Evolutionary conservation across 2,329 filamentous ascomycete genomes (phyloP), one percentile per base, ranked within the genome.

Genomic region (Cercospora beticola): DNA sequence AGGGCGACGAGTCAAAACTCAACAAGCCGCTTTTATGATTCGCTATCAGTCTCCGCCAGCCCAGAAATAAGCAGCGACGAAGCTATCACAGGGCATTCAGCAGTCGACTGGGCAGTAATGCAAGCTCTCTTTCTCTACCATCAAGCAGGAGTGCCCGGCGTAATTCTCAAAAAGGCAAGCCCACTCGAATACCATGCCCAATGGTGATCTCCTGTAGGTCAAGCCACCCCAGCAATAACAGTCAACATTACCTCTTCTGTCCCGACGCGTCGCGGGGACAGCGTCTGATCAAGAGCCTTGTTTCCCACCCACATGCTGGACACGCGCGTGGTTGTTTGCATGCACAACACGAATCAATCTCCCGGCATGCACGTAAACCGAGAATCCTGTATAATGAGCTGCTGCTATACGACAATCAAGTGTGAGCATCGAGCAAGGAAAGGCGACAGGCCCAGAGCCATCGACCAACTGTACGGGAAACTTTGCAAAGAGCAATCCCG

Each of bases 361-460:
- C 9, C 58, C 58, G 59, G 54, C 54, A 43, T 62, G 59, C 59
- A 62, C 33, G n/a, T 62, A 62, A 62, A 28, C 30, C 59, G 59
- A 49, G 40, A n/a, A 46, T 40, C 21, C 18, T 16, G 59, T 62
- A 30, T 62, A 23, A 62, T 62, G 56, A 33, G 4, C 26, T 33
- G 14, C 46, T 58, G 30, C n/a, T 58, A 33, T 30, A 30, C 16
- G 14, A 5, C 30, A 16, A 12, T 31, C 28, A 8, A 7, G 54
- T 4, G 23, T 31, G 26, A 31, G 59, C 59, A 28, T 33, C 36
- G 33, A 33, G 14, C 26, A 33, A n/a, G 16, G 26, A 31, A 33
- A 58, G 2, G 54, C 21, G 54, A 33, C 54, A 58, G 14, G 54
- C 54, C 30, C 23, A 10, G 14, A 26, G n/a, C 30, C 54, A 30